Evolutionary conservation across 1,284 basidiomycete species (phyloP).

Genomic region (Laetiporus sulphureus): DNA sequence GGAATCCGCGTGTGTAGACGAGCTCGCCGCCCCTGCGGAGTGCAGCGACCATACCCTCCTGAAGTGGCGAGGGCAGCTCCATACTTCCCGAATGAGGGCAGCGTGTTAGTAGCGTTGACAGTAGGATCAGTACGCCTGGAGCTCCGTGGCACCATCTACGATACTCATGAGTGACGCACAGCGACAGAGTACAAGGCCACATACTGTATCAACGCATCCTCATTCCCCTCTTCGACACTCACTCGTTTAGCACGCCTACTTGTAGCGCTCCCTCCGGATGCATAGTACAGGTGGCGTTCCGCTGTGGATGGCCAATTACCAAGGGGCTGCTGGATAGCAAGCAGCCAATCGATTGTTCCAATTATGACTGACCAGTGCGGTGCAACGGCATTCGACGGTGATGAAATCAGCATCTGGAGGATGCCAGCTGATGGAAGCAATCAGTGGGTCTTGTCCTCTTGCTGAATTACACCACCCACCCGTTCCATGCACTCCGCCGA

Average conservation of each 20-base stretch:
- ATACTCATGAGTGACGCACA: neutral
- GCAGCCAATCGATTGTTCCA: conserved; percentile 39
- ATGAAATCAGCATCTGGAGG: conserved; percentile 40
- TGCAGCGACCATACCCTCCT: conserved; percentile 23
- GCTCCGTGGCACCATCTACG: conserved; percentile 54
- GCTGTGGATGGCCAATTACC: conserved; percentile 50
- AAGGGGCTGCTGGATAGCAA: conserved; percentile 34
- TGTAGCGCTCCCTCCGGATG: conserved; percentile 10
- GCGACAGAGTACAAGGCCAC: conserved; percentile 11
- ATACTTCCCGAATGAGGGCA: conserved; percentile 11
- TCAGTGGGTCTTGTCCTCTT: neutral
- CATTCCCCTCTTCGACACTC: conserved; percentile 11
- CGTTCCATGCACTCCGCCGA: conserved; percentile 50
- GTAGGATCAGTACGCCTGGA: conserved; percentile 39
- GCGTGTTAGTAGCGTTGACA: conserved; percentile 33
- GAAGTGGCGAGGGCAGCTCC: conserved; percentile 15
- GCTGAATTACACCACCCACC: conserved; percentile 27
- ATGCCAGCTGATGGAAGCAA: conserved; percentile 35
- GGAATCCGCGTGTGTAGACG: conserved; percentile 41
- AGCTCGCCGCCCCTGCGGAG: conserved; percentile 33
- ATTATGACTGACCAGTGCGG: conserved; percentile 35
- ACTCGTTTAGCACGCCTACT: conserved; percentile 7
- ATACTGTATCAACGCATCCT: conserved; percentile 40
- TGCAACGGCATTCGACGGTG: conserved; percentile 30
- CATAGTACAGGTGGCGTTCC: conserved; percentile 19